Evolutionary conservation across 176 grass and related monocot species (phyloP).

Genomic region (Musa acuminata): DNA sequence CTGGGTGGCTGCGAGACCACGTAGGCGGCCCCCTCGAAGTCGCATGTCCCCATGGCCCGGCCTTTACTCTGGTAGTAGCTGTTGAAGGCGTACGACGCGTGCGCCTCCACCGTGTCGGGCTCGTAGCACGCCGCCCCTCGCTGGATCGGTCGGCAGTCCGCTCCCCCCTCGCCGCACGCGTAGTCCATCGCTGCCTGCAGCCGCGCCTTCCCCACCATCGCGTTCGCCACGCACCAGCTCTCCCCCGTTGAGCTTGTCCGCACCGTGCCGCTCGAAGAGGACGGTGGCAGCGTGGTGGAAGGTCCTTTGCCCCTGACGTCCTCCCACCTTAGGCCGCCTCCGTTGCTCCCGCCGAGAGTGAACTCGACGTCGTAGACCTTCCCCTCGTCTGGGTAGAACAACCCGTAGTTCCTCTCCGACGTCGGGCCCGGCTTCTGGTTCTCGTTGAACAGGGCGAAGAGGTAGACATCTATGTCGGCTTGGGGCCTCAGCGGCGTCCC

Average conservation of each 20-base stretch:
- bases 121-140: constrained; percentile 68
- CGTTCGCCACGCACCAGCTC: constrained; percentile 86
- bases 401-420: constrained; percentile 75
- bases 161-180: constrained; percentile 70
- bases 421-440: constrained; percentile 81
- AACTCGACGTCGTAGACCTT: constrained; percentile 90
- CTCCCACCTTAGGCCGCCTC: background rate
- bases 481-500: constrained; percentile 61
- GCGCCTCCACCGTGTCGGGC: constrained; percentile 69
- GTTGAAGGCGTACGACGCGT: constrained; percentile 69
- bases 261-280: constrained; percentile 7
- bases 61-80: constrained; percentile 72
- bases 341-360: constrained; percentile 31
- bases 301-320: background rate
- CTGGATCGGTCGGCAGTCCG: constrained; percentile 72
- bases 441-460: constrained; percentile 96
- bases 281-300: background rate
- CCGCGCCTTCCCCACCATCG: constrained; percentile 30
- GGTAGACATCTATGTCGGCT: constrained; percentile 65
- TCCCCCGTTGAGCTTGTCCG: constrained; percentile 38
- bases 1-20: constrained; percentile 51
- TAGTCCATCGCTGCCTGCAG: constrained; percentile 65
- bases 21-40: constrained; percentile 64
- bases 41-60: constrained; percentile 47
- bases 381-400: constrained; percentile 77